A percentile compares a stretch with the other conserved stretches of the same genome.
phyloP scores from a whole-genome alignment of 495 filamentous ascomycete genomes.

The Penicillium cataractarum region DNA sequence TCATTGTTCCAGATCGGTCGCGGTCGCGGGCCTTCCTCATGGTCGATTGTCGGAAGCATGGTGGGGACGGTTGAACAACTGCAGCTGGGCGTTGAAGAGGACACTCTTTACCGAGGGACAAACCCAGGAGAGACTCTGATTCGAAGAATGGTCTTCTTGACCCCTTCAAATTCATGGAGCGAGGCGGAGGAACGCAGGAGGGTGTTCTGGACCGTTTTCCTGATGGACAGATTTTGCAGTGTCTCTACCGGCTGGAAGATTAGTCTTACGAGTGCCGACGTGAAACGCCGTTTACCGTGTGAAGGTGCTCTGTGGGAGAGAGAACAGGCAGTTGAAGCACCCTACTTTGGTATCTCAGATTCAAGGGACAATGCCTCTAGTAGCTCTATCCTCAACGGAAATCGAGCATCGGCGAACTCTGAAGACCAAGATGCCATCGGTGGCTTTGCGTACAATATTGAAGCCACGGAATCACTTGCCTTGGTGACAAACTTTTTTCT shows the following conservation, averaged over 20 bases:
- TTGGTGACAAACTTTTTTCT: constrained; percentile 19
- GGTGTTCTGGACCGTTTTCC: constrained; percentile 31
- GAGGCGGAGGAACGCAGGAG: constrained; percentile 32
- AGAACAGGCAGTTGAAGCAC: constrained; percentile 22
- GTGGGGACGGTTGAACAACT: constrained; percentile 31
- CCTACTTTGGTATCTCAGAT: constrained; percentile 30
- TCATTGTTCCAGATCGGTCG: constrained; percentile 24
- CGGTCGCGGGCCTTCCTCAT: constrained; percentile 33
- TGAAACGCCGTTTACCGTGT: constrained; percentile 44
- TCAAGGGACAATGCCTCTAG: background rate
- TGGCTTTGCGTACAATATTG: constrained; percentile 23
- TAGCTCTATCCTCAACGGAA: constrained; percentile 8
- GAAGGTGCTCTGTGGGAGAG: constrained; percentile 31
- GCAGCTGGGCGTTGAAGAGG: constrained; percentile 29
- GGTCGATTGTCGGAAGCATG: constrained; percentile 35
- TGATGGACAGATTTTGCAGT: constrained; percentile 36
- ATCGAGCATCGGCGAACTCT: background rate
- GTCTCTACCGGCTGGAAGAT: constrained; percentile 33
- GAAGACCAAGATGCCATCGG: constrained; percentile 18
- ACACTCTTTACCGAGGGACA: constrained; percentile 1
- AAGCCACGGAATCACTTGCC: constrained; percentile 28
- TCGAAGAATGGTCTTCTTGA: constrained; percentile 37
- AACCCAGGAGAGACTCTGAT: constrained; percentile 30
- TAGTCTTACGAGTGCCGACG: constrained; percentile 34
- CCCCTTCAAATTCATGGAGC: constrained; percentile 25